A percentile compares a stretch with the other conserved stretches of the same genome.
These are phyloP conservation scores for Acanthamoeba rhysodes DNA, from an alignment of 208 protist species.

Conservation along the genomic window DNA sequence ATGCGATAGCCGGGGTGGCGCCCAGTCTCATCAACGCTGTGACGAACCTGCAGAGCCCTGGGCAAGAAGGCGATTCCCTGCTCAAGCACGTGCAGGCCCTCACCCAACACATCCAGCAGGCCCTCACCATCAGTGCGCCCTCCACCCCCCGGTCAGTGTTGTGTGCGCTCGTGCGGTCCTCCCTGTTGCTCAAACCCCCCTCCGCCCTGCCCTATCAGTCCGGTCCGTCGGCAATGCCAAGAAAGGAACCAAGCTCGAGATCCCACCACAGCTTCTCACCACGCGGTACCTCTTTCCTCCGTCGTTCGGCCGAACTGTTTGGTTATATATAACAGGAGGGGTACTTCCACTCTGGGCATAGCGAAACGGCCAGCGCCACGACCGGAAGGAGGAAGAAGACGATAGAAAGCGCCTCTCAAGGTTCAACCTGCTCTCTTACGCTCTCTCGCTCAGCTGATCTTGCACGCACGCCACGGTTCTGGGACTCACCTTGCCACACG, in stretches of 20 bases:
- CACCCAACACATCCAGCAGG: neutral
- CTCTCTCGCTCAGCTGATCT: neutral
- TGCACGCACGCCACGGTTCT: neutral
- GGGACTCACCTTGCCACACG: neutral
- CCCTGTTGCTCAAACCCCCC: too few species aligned
- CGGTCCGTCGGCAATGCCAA: neutral
- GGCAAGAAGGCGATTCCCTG: neutral
- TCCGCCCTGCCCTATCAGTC: neutral
- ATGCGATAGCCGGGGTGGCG: neutral
- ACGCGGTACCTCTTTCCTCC: neutral
- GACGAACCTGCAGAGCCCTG: neutral
- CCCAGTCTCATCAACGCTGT: neutral
- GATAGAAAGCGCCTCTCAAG: neutral
- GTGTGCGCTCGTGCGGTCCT: too few species aligned
- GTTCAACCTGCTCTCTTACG: too few species aligned
- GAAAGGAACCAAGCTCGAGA: neutral
- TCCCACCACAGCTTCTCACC: neutral
- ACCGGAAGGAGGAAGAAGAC: constrained; percentile 4
- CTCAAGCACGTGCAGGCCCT: neutral
- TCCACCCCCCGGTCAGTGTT: too few species aligned
- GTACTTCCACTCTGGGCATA: too few species aligned
- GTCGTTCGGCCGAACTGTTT: too few species aligned
- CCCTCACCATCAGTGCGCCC: neutral
- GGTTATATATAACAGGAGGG: too few species aligned
- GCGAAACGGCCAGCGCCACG: neutral